Evolutionary conservation across 1,284 basidiomycete genomes (phyloP), one percentile per base, ranked within the genome.

Genomic region (Rhodofomes roseus): DNA sequence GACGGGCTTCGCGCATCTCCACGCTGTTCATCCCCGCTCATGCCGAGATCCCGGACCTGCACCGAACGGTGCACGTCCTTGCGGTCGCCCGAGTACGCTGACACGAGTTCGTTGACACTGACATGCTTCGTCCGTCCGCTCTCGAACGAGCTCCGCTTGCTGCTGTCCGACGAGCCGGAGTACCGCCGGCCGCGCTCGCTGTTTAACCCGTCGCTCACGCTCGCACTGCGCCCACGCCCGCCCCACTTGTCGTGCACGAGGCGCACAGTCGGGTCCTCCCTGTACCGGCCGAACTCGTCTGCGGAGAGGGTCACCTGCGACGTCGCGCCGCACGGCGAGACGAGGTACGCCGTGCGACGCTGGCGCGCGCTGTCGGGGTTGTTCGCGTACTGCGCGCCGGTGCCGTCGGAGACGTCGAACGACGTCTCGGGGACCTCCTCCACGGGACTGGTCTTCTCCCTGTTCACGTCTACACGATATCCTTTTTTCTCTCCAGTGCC

Each of bases 201-300:
- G 52, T 25, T 50, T 50, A 41, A 56, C 59, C 37, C 56, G n/a
- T 52, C 50, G 34, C 31, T 52, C 14, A 36, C 50, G 59, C 58
- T 65, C 55, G n/a, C 65, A 16, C 52, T 52, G 18, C 53, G 41
- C 29, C 60, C 41, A 18, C 44, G 48, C 48, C 44, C 59, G 27
- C 64, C 63, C 36, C 67, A 67, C 37, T 64, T 58, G 12, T 69
- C 69, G 6, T 65, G 62, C 1, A 74, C 70, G 8, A 74, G 66
- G 43, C 71, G 71, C 6, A 74, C 71, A 5, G 72, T 74, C 7
- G 71, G 63, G 31, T 62, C 61, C 7, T 53, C 41, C 44, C 56
- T 39, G 14, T 58, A 61, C 3, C 55, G 58, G 2, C 52, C 58
- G 29, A 50, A 57, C 41, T 62, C 59, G 50, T 60, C 61, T 18